phyloP scores from a whole-genome alignment of 805 yeast genomes.

The Candida boidinii region DNA sequence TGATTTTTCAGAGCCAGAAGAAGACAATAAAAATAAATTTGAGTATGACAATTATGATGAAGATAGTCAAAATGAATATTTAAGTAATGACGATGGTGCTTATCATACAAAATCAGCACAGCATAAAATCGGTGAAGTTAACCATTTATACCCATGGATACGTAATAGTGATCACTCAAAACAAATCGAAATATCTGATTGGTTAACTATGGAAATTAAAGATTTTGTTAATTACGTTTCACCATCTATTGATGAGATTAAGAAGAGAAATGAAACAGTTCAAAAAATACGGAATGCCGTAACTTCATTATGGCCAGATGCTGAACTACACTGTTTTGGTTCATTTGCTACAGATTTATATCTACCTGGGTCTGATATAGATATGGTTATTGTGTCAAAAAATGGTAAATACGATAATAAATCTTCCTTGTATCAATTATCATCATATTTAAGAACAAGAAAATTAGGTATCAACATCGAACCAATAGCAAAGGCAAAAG shows the following conservation, averaged over 20 bases:
- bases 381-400: slow-evolving; percentile 73
- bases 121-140: slow-evolving; percentile 20
- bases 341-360: slow-evolving; percentile 90
- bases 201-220: slow-evolving; percentile 79
- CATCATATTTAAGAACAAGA: slow-evolving; percentile 55
- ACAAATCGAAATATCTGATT: slow-evolving; percentile 72
- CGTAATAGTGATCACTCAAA: slow-evolving; percentile 67
- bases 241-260: slow-evolving; percentile 70
- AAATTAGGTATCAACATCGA: slow-evolving; percentile 66
- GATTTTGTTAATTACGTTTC: slow-evolving; percentile 82
- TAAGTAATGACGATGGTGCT: slow-evolving; percentile 35
- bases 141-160: slow-evolving; percentile 62
- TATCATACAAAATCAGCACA: slow-evolving; percentile 18
- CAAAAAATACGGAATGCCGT: slow-evolving; percentile 45
- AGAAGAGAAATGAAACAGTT: slow-evolving; percentile 58
- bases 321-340: slow-evolving; percentile 82
- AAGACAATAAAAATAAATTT: slow-evolving; percentile 15
- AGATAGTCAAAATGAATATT: slow-evolving; percentile 24
- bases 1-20: slow-evolving; percentile 39
- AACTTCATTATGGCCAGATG: slow-evolving; percentile 61
- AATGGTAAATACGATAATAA: slow-evolving; percentile 52
- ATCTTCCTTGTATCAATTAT: slow-evolving; percentile 60
- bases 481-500: slow-evolving; percentile 84
- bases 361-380: slow-evolving; percentile 92
- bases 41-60: slow-evolving; percentile 25